Percentiles rank a stretch among this genome's conserved stretches.
These are phyloP conservation scores for Carex littledalei DNA, from an alignment of 176 grass and related monocot genomes.

Conservation along the genomic window DNA sequence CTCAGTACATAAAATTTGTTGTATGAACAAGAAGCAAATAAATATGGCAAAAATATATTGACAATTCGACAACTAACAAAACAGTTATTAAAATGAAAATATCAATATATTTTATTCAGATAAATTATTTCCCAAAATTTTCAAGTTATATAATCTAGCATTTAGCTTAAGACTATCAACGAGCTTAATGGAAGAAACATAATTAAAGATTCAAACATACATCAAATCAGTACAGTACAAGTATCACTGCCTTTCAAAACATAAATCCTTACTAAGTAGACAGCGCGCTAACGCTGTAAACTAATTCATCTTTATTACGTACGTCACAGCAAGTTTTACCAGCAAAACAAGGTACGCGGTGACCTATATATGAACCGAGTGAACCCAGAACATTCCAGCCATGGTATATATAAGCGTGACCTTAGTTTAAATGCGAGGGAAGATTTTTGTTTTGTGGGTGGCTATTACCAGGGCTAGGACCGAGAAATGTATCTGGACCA, in stretches of 20 bases:
- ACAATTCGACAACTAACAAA: too few species aligned
- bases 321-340: background rate
- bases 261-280: background rate
- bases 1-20: too few species aligned
- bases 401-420: background rate
- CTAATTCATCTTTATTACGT: background rate
- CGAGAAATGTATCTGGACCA: background rate
- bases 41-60: too few species aligned
- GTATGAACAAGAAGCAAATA: too few species aligned
- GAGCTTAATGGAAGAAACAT: background rate
- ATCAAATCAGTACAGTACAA: background rate
- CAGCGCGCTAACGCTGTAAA: background rate
- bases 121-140: too few species aligned
- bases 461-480: background rate
- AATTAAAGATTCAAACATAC: background rate
- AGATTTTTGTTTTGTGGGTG: background rate
- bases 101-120: too few species aligned
- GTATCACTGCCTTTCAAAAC: background rate
- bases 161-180: background rate
- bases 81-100: too few species aligned
- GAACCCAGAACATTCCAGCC: background rate
- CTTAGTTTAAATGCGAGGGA: background rate
- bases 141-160: too few species aligned
- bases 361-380: background rate
- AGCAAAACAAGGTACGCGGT: background rate